phyloP scores from a whole-genome alignment of 371 early-diverging fungal species.

The Nematocida ausubeli region DNA sequence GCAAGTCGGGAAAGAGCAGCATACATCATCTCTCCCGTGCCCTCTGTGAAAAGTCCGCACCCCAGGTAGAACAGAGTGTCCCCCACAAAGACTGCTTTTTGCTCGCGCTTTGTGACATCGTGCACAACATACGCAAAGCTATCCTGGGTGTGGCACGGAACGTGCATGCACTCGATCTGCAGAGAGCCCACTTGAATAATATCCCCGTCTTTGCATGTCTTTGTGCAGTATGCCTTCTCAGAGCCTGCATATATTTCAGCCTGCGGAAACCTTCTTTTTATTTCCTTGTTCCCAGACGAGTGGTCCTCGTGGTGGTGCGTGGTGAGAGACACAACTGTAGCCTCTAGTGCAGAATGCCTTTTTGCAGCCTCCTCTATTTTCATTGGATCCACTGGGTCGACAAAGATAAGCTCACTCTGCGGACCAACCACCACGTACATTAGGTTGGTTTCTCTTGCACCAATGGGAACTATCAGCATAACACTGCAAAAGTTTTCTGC shows the following conservation, averaged over 20 bases:
- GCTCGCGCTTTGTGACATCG: neutral
- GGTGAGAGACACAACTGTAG: constrained; percentile 50
- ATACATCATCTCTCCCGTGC: constrained; percentile 61
- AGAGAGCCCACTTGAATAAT: constrained; percentile 12
- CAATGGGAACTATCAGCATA: constrained; percentile 27
- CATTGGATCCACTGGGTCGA: constrained; percentile 33
- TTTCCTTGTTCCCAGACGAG: constrained; percentile 52
- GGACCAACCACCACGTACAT: constrained; percentile 47
- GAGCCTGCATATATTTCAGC: constrained; percentile 44
- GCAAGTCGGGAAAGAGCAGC: constrained; percentile 45
- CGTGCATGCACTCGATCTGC: constrained; percentile 53
- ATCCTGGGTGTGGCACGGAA: constrained; percentile 66
- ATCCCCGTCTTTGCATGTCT: constrained; percentile 27
- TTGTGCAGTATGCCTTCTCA: neutral
- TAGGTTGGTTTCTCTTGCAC: constrained; percentile 49
- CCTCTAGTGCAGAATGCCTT: neutral
- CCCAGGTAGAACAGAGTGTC: constrained; percentile 67
- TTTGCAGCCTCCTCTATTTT: constrained; percentile 20
- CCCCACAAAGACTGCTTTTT: constrained; percentile 59
- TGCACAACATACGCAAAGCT: constrained; percentile 55
- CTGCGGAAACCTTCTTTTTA: constrained; percentile 49
- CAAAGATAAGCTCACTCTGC: constrained; percentile 9
- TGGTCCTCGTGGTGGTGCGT: constrained; percentile 68
- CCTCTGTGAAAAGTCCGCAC: constrained; percentile 67
- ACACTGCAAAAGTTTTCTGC: neutral